Conservation (phyloP, 495 filamentous ascomycete genomes). For the Aspergillus carlsbadensis region DNA sequence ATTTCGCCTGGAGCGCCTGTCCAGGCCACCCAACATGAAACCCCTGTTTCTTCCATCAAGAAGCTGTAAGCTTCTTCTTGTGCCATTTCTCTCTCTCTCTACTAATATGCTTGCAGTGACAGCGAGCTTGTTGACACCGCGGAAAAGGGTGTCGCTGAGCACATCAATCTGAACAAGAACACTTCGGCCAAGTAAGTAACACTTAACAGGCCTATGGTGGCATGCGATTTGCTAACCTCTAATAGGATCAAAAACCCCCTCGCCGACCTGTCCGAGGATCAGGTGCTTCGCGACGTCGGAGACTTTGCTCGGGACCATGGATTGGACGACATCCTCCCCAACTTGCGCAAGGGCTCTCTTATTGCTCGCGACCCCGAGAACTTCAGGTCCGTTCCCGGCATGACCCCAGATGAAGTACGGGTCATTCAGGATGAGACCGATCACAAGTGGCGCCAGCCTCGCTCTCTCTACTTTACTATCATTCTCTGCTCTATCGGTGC, state of each 20-base stretch:
- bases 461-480: constrained; percentile 66
- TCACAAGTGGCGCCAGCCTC: constrained; percentile 65
- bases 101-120: constrained; percentile 14
- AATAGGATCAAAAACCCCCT: constrained; percentile 64
- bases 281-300: constrained; percentile 56
- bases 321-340: constrained; percentile 44
- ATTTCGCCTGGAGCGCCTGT: neutral
- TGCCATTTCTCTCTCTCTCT: neutral
- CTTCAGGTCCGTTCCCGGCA: constrained; percentile 54
- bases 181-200: constrained; percentile 45
- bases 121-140: constrained; percentile 22
- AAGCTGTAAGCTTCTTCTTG: constrained; percentile 4
- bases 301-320: constrained; percentile 49
- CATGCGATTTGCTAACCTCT: constrained; percentile 7
- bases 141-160: constrained; percentile 35
- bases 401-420: constrained; percentile 53
- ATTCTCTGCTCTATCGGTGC: constrained; percentile 69
- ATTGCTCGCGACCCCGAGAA: constrained; percentile 59
- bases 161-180: constrained; percentile 52
- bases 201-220: neutral
- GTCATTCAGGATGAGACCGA: constrained; percentile 57
- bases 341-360: constrained; percentile 60
- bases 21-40: neutral
- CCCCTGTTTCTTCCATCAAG: neutral
- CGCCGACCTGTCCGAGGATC: constrained; percentile 48